Base-by-base conservation (phyloP, 2,329 filamentous ascomycete genomes). In the Dryadomyces sulphureus region DNA sequence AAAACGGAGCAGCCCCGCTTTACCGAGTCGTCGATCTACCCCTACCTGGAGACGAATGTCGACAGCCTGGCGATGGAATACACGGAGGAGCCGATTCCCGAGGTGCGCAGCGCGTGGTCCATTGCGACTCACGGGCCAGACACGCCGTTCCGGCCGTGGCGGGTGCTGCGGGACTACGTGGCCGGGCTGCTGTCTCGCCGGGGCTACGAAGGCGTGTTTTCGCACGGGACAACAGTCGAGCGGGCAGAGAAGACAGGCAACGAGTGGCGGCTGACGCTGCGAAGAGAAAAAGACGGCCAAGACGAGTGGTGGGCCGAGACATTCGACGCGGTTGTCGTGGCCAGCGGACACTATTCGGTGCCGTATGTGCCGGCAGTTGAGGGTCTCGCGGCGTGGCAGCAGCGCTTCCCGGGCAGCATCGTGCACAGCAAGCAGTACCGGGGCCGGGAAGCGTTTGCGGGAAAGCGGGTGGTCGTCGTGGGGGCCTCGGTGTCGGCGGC, bases 391-490 rank as follows among this genome's bases (percentile, higher is more conserved):
- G 66, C 65, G 2, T 65, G 65, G 3, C 62, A 65, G 38, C 61
- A 59, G 48, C 51, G 48, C 1, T 54, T 59, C 2, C 71, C 70
- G 0, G 72, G 71, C 0, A 69, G 68, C 38, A 68, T 77, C 1
- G 53, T 71, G 30, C 73, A 77, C 53, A 86, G 84, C 0, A 90
- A 88, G 57, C 74, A 73, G 51, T 92, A 86, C 54, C 73, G 83
- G 8, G 70, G 62, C 0, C 75, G 84, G 0, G 65, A 34, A 75
- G 19, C 45, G 9, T 55, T 52, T 36, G 43, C 25, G 7, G 50
- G 43, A 20, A 49, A 79, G 48, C 66, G 59, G 0, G 50, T 70
- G 0, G 70, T 77, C 38, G 59, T 72, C 20, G 64, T 72, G 7
- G 78, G 78, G 41, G 75, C 70, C n/a, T 57, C 65, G 0, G 61